These are phyloP conservation scores for Triticum dicoccoides DNA, from an alignment of 176 grass and related monocot genomes.

Conservation along the genomic window DNA sequence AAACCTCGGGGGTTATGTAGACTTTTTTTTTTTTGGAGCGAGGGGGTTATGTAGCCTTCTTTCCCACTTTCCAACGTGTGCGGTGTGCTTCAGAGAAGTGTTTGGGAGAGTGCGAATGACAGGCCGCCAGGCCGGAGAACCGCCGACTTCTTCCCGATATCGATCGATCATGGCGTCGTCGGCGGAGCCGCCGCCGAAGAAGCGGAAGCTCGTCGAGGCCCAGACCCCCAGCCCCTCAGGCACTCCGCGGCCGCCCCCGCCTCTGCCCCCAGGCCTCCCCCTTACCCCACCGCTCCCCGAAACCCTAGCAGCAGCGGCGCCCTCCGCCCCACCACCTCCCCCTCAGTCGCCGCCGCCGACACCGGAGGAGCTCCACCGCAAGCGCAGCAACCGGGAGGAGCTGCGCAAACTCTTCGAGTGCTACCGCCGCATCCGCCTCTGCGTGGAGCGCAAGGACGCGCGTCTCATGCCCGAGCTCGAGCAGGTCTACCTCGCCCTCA, in stretches of 20 bases:
- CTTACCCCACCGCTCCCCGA: slow-evolving; percentile 14
- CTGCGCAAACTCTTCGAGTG: slow-evolving; percentile 51
- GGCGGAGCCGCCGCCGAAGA: slow-evolving; percentile 86
- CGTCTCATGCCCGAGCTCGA: slow-evolving; percentile 72
- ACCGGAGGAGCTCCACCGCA: slow-evolving; percentile 54
- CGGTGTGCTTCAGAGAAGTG: neutral
- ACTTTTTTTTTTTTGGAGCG: too few species aligned
- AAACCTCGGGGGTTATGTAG: too few species aligned
- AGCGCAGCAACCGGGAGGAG: slow-evolving; percentile 69
- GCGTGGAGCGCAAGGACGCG: slow-evolving; percentile 52
- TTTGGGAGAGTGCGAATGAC: slow-evolving; percentile 15
- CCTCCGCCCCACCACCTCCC: slow-evolving; percentile 26
- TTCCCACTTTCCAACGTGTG: too few species aligned
- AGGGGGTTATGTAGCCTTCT: too few species aligned
- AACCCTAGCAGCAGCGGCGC: slow-evolving; percentile 33
- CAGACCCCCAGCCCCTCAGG: slow-evolving; percentile 14
- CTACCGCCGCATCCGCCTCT: slow-evolving; percentile 66
- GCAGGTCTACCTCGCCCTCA: slow-evolving; percentile 81
- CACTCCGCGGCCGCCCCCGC: slow-evolving; percentile 20
- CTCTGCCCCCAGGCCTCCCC: slow-evolving; percentile 31
- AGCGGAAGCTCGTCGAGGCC: slow-evolving; percentile 60
- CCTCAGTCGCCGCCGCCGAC: slow-evolving; percentile 26
- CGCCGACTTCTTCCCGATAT: neutral
- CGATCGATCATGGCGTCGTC: slow-evolving; percentile 50
- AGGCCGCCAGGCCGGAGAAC: neutral